Percentiles rank a stretch among this genome's conserved stretches.
Evolutionary conservation across 192 early-diverging fungal genomes (phyloP).

Genomic region (Diversispora eburnea): DNA sequence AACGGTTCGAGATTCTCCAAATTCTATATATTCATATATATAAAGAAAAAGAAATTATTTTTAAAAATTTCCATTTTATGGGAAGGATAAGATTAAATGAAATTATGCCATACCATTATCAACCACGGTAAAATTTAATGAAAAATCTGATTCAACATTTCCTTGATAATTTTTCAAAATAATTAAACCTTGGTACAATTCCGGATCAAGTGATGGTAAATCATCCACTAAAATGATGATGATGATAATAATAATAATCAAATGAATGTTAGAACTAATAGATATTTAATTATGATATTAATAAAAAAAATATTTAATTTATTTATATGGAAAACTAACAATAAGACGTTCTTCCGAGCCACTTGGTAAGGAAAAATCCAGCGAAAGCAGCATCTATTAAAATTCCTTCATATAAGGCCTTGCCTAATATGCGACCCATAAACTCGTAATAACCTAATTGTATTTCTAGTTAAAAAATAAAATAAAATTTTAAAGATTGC

Average conservation of each 20-base stretch:
- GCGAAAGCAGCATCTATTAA: slow-evolving; percentile 80
- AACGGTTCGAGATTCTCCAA: slow-evolving; percentile 45
- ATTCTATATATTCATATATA: slow-evolving; percentile 26
- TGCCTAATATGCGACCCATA: slow-evolving; percentile 77
- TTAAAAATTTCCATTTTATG: not conserved
- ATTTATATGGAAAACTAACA: slow-evolving; percentile 42
- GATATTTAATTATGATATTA: slow-evolving; percentile 24
- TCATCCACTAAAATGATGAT: slow-evolving; percentile 59
- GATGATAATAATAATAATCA: not conserved
- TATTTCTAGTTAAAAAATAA: slow-evolving; percentile 24
- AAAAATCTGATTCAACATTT: slow-evolving; percentile 65
- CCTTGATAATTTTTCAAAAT: slow-evolving; percentile 68
- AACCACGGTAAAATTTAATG: slow-evolving; percentile 66
- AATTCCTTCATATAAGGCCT: slow-evolving; percentile 85
- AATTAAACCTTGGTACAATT: slow-evolving; percentile 71
- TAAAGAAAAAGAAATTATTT: not conserved
- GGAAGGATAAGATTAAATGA: not conserved
- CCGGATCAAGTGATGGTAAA: slow-evolving; percentile 73
- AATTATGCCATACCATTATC: slow-evolving; percentile 45
- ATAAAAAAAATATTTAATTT: not conserved
- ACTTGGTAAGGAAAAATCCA: slow-evolving; percentile 76
- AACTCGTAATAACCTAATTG: slow-evolving; percentile 68
- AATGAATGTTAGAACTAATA: not conserved
- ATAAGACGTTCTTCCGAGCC: slow-evolving; percentile 63
- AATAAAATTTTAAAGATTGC: not conserved